Base-by-base conservation (phyloP, 768 basidiomycete genomes). In the Tulasnella sp. region DNA sequence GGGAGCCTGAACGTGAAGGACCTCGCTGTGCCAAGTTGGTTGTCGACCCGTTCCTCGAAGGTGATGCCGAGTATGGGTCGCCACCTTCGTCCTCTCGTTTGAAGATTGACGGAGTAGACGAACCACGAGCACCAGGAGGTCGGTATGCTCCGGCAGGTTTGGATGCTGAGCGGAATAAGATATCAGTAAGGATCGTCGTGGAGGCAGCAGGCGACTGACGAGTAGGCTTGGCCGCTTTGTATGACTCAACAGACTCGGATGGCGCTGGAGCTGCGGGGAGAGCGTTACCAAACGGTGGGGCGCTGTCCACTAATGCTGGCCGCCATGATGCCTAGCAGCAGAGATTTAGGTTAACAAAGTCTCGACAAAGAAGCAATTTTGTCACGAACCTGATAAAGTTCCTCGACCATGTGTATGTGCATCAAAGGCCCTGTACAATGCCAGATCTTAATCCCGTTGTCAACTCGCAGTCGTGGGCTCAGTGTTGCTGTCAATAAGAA, bases 391-490 rank as follows among this genome's bases (percentile, higher is more conserved):
- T 96, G 92, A 70, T 97, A 98, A 12, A 96, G 78, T 68, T 98
- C 94, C 2, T 96, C 91, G 55, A 82, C 72, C 49, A 74, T 67
- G 68, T 96, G 90, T 19, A 87, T 74, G 63, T 97, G 91, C 55
- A 96, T 68, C n/a, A 98, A 79, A 1, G 82, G 78, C 8, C 96
- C 93, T 0, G 83, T 78, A 69, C 89, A 92, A 69, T 94, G 92
- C 87, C 86, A 97, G 61, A 99, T 78, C 74, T 93, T 96, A 70
- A 98, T 82, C 1, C 93, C 92, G 65, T 98, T 98, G 73, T 99
- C 96, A 60, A 99, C 96, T 41, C 96, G 83, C 50, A 98, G 74
- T 22, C 96, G 82, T 0, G 96, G 96, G 17, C 88, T 92, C n/a
- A 98, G 80, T 0, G 92, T 97, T 2, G 93, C 92, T 7, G 94